Percentiles rank a stretch among this genome's conserved stretches.
phyloP scores from a whole-genome alignment of 805 yeast species.

The Zygotorulaspora sp. region DNA sequence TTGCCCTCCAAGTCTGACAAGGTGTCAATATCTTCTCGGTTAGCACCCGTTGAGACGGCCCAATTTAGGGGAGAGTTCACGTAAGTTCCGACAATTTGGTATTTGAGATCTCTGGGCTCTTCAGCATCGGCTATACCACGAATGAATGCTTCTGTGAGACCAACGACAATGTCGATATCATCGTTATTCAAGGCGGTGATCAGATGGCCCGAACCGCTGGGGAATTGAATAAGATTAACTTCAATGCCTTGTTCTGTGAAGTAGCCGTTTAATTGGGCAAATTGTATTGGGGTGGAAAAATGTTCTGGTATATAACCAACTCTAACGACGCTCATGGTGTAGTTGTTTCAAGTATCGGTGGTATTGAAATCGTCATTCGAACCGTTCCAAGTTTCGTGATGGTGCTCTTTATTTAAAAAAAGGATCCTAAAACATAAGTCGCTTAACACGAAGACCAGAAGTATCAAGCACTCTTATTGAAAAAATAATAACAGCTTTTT shows the following conservation, averaged over 20 bases:
- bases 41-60: conserved; percentile 78
- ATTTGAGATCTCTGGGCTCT: conserved; percentile 38
- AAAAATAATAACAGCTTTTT: too few relatives aligned
- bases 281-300: conserved; percentile 78
- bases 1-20: conserved; percentile 54
- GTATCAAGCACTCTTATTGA: too few relatives aligned
- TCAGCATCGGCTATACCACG: conserved; percentile 75
- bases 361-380: too few relatives aligned
- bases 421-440: too few relatives aligned
- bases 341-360: too few relatives aligned
- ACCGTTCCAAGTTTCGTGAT: too few relatives aligned
- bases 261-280: conserved; percentile 59
- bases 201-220: conserved; percentile 86
- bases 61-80: conserved; percentile 84
- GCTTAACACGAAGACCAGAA: too few relatives aligned
- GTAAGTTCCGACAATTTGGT: conserved; percentile 72
- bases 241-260: conserved; percentile 47
- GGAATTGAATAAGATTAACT: conserved; percentile 61
- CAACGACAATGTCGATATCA: conserved; percentile 76
- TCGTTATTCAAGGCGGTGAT: conserved; percentile 63
- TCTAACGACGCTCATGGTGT: conserved; percentile 37
- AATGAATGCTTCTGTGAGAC: conserved; percentile 87
- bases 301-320: conserved; percentile 92
- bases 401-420: too few relatives aligned
- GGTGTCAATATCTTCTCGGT: conserved; percentile 50